Base-by-base conservation (phyloP, 805 yeast species). In the Kazachstania martiniae region DNA sequence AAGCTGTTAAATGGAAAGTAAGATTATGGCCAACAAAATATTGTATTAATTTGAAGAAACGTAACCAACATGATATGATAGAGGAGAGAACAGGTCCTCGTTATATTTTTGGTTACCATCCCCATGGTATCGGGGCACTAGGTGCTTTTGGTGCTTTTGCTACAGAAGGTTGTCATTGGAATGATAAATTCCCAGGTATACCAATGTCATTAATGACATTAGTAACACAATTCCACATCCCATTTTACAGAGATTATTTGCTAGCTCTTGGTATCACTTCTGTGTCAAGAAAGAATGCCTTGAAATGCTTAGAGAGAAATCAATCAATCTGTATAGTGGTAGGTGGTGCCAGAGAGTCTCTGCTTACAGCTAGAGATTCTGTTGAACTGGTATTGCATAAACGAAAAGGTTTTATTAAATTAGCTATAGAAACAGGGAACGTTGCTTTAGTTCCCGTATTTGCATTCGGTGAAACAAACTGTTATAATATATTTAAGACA, bases 271-370 rank as follows among this genome's bases (percentile, higher is more conserved):
- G 97, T 0, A 68, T 85, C 14, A 79, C 94, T 3, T 75, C 94
- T 8, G 96, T 94, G 1, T 73, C 86, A 0, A 77, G 75, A 34
- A 63, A 62, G 29, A 85, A 87, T 42, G 80, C 91, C 28, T 59
- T 70, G 39, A 66, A 76, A 17, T 63, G 84, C 18, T 64, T 91
- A 29, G 53, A 58, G 31, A 69, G 74, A 36, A 74, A 78, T 41
- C 77, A 73, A 44, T 81, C 94, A 2, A 79, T 87, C 9, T 81
- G 89, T 40, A 77, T 91, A 36, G 97, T 91, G 1, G 77, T 91
- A 16, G 98, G 98, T 2, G 98, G 98, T 0, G 97, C 97, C 0
- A 81, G 85, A 38, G 98, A 91, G 49, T 75, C 93, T 1, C 62
- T 91, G 23, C 53, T 83, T 18, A 72, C 83, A 5, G 62, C 65